Conservation (phyloP, 495 filamentous ascomycete genomes). For the Penicillium samsonianum region DNA sequence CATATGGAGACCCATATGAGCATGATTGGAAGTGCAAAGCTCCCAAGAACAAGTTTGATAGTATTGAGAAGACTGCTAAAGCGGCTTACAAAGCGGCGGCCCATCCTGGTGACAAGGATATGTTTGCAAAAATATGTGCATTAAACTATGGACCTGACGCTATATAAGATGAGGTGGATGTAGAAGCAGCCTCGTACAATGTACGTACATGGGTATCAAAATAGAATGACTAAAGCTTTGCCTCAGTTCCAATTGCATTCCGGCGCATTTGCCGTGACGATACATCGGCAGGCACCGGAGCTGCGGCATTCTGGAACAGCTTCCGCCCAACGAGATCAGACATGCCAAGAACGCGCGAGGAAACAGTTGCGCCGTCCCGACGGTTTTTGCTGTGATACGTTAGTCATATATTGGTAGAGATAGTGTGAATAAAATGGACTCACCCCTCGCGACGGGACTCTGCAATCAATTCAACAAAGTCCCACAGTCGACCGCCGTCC, state of each 20-base stretch:
- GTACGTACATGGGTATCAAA: slow-evolving; percentile 8
- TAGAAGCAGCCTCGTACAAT: background rate
- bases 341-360: slow-evolving; percentile 74
- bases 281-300: slow-evolving; percentile 33
- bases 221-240: slow-evolving; percentile 33
- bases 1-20: too few species aligned
- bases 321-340: slow-evolving; percentile 61
- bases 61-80: too few species aligned
- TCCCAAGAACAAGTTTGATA: too few species aligned
- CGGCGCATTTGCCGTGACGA: slow-evolving; percentile 43
- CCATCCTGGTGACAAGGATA: too few species aligned
- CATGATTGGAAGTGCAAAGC: too few species aligned
- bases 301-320: slow-evolving; percentile 46
- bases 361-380: slow-evolving; percentile 86
- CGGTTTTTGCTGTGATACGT: slow-evolving; percentile 67
- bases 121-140: background rate
- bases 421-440: slow-evolving; percentile 14
- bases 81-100: too few species aligned
- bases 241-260: slow-evolving; percentile 37
- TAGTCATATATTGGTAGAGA: slow-evolving; percentile 4
- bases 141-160: background rate
- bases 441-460: slow-evolving; percentile 80
- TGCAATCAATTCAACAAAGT: slow-evolving; percentile 85
- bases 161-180: background rate
- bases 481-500: slow-evolving; percentile 76